Evolutionary conservation across 2,329 filamentous ascomycete genomes (phyloP).

Genomic region (Ascomycota sp.): DNA sequence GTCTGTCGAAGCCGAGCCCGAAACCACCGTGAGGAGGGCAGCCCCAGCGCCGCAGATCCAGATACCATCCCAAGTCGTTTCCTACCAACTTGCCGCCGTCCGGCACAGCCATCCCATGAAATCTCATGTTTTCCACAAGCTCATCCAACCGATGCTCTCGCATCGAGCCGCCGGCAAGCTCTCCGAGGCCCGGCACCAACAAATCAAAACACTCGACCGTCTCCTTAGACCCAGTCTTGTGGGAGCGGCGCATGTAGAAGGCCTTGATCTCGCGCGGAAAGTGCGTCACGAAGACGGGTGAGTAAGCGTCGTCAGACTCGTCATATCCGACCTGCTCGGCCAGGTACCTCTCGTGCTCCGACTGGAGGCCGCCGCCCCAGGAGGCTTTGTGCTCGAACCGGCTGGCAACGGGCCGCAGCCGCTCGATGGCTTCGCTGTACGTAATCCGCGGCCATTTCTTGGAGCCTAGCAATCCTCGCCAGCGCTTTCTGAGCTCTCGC

Average conservation of each 20-base stretch:
- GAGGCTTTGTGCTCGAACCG: conserved; percentile 47
- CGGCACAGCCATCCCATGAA: conserved; percentile 36
- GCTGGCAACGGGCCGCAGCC: conserved; percentile 38
- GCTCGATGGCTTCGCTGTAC: conserved; percentile 57
- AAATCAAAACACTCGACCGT: conserved; percentile 87
- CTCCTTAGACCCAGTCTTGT: conserved; percentile 9
- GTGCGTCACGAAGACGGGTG: conserved; percentile 78
- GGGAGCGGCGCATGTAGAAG: conserved; percentile 44
- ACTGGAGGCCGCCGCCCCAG: conserved; percentile 59
- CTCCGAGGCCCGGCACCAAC: conserved; percentile 65
- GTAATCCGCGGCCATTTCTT: conserved; percentile 58
- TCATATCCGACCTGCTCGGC: conserved; percentile 41
- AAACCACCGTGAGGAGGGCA: conserved; percentile 83
- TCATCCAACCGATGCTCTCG: conserved; percentile 59
- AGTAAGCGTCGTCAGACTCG: conserved; percentile 21
- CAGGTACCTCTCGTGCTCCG: conserved; percentile 83
- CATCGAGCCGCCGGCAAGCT: conserved; percentile 75
- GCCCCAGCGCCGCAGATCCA: conserved; percentile 77
- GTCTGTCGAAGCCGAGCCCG: conserved; percentile 72
- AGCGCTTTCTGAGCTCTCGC: conserved; percentile 40
- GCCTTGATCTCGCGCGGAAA: conserved; percentile 82
- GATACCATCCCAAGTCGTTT: conserved; percentile 53
- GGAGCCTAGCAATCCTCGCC: conserved; percentile 41
- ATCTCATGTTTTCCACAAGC: conserved; percentile 50
- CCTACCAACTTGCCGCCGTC: conserved; percentile 9